Conservation (phyloP, 129 eudicot species). For the Escallonia rubra region DNA sequence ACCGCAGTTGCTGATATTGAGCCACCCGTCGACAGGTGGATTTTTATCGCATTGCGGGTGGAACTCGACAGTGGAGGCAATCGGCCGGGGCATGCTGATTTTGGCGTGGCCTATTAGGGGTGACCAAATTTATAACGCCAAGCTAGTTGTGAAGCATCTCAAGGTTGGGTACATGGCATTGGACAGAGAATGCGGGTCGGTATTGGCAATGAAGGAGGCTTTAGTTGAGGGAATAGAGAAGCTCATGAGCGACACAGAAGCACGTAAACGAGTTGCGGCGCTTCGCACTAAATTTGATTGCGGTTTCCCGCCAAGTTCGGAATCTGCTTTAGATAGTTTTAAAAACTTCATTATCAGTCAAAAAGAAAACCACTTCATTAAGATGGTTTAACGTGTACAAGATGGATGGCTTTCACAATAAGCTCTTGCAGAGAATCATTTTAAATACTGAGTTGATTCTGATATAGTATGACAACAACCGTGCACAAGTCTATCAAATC, state of each 20-base stretch:
- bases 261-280: not conserved
- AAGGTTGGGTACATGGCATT: slow-evolving; percentile 1
- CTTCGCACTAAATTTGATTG: not conserved
- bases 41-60: slow-evolving; percentile 8
- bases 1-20: slow-evolving; percentile 3
- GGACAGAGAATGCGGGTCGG: not conserved
- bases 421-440: too few species aligned
- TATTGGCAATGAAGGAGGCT: not conserved
- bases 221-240: not conserved
- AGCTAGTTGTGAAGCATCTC: slow-evolving; percentile 1
- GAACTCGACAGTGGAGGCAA: slow-evolving; percentile 3
- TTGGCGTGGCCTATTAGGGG: slow-evolving; percentile 10
- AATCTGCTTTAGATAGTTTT: not conserved
- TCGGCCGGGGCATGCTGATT: not conserved
- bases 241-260: slow-evolving; percentile 1
- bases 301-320: not conserved
- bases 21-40: not conserved
- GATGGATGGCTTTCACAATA: too few species aligned
- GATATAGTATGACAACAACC: too few species aligned
- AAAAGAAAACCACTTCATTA: too few species aligned
- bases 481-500: too few species aligned
- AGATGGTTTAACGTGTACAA: too few species aligned
- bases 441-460: too few species aligned
- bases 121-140: slow-evolving; percentile 6
- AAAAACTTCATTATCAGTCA: too few species aligned